These are phyloP conservation scores for Ogataea haglerorum DNA, from an alignment of 805 yeast species.

Conservation along the genomic window DNA sequence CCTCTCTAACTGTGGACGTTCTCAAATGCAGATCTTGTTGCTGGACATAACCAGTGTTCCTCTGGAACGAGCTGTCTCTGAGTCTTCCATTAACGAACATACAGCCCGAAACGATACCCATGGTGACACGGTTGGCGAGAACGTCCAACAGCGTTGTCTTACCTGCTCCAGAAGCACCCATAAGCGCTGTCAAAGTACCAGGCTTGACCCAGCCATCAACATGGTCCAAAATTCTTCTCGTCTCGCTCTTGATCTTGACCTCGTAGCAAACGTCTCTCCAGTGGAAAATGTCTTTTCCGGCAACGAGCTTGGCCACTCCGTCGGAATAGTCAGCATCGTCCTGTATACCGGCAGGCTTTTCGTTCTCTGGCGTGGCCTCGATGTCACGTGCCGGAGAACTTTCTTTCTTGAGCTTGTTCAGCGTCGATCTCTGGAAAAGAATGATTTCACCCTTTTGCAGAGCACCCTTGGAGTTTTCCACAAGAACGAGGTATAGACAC, in stretches of 20 bases:
- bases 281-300: conserved; percentile 57
- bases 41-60: conserved; percentile 57
- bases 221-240: conserved; percentile 56
- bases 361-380: conserved; percentile 27
- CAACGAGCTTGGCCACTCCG: conserved; percentile 28
- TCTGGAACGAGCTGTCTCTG: conserved; percentile 46
- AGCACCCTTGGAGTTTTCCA: conserved; percentile 59
- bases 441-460: conserved; percentile 70
- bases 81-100: conserved; percentile 54
- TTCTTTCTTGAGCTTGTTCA: conserved; percentile 46
- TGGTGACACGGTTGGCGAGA: conserved; percentile 49
- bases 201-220: conserved; percentile 85
- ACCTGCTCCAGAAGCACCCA: conserved; percentile 68
- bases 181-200: conserved; percentile 72
- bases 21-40: conserved; percentile 56
- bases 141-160: conserved; percentile 55
- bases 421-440: conserved; percentile 50
- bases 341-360: conserved; percentile 26
- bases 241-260: conserved; percentile 57
- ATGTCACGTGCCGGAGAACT: too few species aligned
- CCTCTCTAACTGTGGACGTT: conserved; percentile 52
- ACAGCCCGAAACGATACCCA: conserved; percentile 57
- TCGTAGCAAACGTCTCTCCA: conserved; percentile 77
- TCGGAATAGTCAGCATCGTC: conserved; percentile 24
- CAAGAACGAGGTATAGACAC: conserved; percentile 46